phyloP scores from a whole-genome alignment of 1,284 basidiomycete genomes.

The Xerocomus minutiporus region DNA sequence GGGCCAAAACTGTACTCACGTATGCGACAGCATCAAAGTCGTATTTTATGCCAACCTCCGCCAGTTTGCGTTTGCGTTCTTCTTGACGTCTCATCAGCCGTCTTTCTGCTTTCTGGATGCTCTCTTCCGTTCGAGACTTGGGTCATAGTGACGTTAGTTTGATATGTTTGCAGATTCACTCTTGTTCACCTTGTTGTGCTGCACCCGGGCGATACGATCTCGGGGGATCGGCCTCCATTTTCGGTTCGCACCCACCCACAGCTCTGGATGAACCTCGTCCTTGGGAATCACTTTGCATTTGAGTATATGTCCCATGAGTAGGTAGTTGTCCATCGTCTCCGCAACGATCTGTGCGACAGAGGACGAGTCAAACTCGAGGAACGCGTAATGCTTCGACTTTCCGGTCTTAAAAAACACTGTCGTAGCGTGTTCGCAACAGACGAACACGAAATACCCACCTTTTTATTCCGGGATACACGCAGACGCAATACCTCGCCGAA shows the following conservation, averaged over 20 bases:
- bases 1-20: conserved; percentile 40
- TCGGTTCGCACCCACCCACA: conserved; percentile 96
- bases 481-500: conserved; percentile 90
- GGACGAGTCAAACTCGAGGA: conserved; percentile 89
- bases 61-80: conserved; percentile 75
- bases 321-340: conserved; percentile 99
- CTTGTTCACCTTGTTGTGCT: conserved; percentile 73
- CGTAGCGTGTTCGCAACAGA: not conserved
- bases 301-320: conserved; percentile 90
- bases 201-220: conserved; percentile 66
- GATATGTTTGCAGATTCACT: not conserved
- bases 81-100: conserved; percentile 77
- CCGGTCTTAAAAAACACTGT: conserved; percentile 63
- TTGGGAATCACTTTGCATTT: conserved; percentile 83
- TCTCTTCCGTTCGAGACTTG: conserved; percentile 71
- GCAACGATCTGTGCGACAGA: conserved; percentile 93
- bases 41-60: conserved; percentile 84
- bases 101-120: conserved; percentile 64
- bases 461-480: conserved; percentile 90
- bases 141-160: not conserved
- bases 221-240: conserved; percentile 81
- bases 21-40: conserved; percentile 74
- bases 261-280: conserved; percentile 85
- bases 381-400: conserved; percentile 93
- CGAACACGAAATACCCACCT: conserved; percentile 45